Base-by-base conservation (phyloP, 139 green algal species). In the Chlorella sp. region DNA sequence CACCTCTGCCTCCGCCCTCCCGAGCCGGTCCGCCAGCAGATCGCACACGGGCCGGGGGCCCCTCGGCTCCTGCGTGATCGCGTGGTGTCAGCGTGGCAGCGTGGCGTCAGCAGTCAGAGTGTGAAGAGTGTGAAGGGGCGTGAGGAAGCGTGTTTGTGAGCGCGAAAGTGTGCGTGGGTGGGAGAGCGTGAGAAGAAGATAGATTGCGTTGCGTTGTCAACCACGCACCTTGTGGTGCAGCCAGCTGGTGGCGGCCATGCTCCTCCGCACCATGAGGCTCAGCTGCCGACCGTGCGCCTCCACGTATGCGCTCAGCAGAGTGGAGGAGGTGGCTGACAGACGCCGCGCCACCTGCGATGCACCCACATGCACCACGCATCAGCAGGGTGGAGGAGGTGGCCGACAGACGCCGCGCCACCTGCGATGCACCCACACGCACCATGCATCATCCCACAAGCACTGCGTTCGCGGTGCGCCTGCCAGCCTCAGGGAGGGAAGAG, bases 21-120 rank as follows among this genome's bases (percentile, higher is more conserved):
- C 72, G 66, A 92, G 69, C 65, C 78, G 75, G 73, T 91, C 81
- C 35, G 90, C 59, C 55, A 93, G 55, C 34, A 88, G 72, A 35
- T 87, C 83, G 67, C 90, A 93, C 30, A 93, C 78, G 1, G 82
- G 74, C 2, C 86, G 84, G 0, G 85, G 83, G 24, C 69, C 87
- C 1, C 87, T 65, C 2, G 85, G 83, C 85, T 92, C 87, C 67
- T 71, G 60, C 29, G 32, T 14, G 2, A 66, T 30, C 29, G 2
- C 30, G 3, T 1, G 17, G 2, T 24, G 17, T 17, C 10, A 10
- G 42, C 42, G 17, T 17, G 10, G 42, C 42, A 24, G 10, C 42
- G 10, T 55, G 42, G 17, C 42, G 42, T 55, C 17, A n/a, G 10
- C 17, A 17, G 42, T 55, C 10, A 17, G 17, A 55, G 10, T 17